Evolutionary conservation across 768 basidiomycete species (phyloP), one percentile per base, ranked within the genome.

Genomic region (Russula brevipes): DNA sequence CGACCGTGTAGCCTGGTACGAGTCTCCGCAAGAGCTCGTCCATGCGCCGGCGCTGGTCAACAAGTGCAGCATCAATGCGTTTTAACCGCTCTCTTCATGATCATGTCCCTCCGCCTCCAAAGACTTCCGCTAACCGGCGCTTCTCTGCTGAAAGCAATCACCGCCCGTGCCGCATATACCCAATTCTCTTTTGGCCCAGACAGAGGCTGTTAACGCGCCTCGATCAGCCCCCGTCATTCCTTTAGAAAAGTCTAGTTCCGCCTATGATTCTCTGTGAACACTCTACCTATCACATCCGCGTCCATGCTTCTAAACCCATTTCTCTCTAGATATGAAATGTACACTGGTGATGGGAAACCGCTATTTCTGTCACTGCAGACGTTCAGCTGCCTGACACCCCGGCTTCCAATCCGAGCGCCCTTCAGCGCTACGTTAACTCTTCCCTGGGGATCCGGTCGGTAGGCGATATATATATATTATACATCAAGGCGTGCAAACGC

Each of bases 1-100:
- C 86, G 24, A 79, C 81, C 49, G 73, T 81, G 42, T 86, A 91
- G 66, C 69, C 85, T 69, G 77, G 54, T 12, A 14, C 47, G 8
- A 42, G 41, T 39, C 59, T 67, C 39, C 65, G 65, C n/a, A 66
- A 66, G 30, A 67, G 61, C 38, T 60, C 66, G 33, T 81, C 87
- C 39, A 73, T 72, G 31, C 75, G 76, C 19, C 83, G 83, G 54
- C 84, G 86, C 50, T 84, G 85, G 45, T 81, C 88, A 58, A 78
- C 79, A 17, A 77, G 53, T 16, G 10, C 51, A 9, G 73, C 72
- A 19, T 83, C 81, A 30, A 74, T 82, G 11, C 76, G 79, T 17
- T 92, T 90, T 0, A 82, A 76, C 67, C 85, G 86, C 60, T 91
- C 91, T 47, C 79, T 91, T 35, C 86, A 88, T 67, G 91, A 93